These are phyloP conservation scores for Calonectria montana DNA, from an alignment of 2,329 filamentous ascomycete species.

Conservation along the genomic window DNA sequence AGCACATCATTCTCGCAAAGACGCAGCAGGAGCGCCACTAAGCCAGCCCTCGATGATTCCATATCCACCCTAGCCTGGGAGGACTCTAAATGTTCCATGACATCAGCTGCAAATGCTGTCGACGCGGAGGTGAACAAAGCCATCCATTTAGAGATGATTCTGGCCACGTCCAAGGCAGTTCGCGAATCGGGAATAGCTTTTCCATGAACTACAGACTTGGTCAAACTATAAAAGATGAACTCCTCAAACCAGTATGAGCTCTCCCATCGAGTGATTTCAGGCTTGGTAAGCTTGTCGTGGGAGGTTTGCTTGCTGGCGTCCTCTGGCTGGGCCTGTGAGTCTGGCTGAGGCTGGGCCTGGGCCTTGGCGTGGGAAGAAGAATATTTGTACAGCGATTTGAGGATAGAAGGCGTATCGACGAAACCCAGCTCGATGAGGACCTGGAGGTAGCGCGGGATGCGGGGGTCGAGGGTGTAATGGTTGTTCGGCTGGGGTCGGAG, in stretches of 20 bases:
- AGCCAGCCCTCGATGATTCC: slow-evolving; percentile 69
- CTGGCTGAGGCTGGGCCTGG: slow-evolving; percentile 32
- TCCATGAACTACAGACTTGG: slow-evolving; percentile 80
- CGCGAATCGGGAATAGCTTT: slow-evolving; percentile 57
- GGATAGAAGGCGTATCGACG: slow-evolving; percentile 65
- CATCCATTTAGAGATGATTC: slow-evolving; percentile 69
- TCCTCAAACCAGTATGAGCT: slow-evolving; percentile 79
- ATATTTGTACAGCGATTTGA: slow-evolving; percentile 67
- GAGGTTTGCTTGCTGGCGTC: slow-evolving; percentile 38
- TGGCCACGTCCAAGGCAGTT: slow-evolving; percentile 63
- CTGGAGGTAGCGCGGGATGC: slow-evolving; percentile 69
- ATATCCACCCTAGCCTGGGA: slow-evolving; percentile 66
- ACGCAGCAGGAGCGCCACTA: slow-evolving; percentile 72
- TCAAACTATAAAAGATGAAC: slow-evolving; percentile 91
- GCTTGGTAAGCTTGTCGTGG: slow-evolving; percentile 31
- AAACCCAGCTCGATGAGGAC: slow-evolving; percentile 62
- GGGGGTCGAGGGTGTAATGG: slow-evolving; percentile 66
- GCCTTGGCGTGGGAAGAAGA: slow-evolving; percentile 61
- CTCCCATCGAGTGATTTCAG: slow-evolving; percentile 57
- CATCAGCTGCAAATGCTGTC: slow-evolving; percentile 59
- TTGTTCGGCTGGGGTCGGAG: slow-evolving; percentile 64
- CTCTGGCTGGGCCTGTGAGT: slow-evolving; percentile 23
- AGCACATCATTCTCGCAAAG: slow-evolving; percentile 70
- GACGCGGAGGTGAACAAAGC: slow-evolving; percentile 64
- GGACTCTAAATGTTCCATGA: slow-evolving; percentile 58